Evolutionary conservation across 2,329 filamentous ascomycete genomes (phyloP), one percentile per base, ranked within the genome.

Genomic region (Capronia epimyces): DNA sequence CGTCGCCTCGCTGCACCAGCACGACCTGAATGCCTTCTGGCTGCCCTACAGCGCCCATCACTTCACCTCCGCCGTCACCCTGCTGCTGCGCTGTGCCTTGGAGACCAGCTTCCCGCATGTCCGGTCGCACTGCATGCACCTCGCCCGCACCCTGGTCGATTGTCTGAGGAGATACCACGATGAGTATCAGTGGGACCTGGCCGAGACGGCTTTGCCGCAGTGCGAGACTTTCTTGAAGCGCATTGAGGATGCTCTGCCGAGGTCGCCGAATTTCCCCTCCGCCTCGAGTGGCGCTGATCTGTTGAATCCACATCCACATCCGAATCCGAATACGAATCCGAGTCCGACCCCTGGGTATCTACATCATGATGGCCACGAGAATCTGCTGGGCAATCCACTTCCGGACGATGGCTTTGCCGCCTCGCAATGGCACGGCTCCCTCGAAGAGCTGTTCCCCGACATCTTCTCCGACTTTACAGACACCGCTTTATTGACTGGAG

Each of bases 111-210:
- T 77, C 49, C 59, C 65, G 1, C 68, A 71, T 18, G 67, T 74
- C 13, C 70, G 74, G 8, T 69, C 69, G 7, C 67, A 70, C 2
- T 75, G 71, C 45, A 68, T 78, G 42, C 50, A 66, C 5, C 73
- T 73, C 21, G 73, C 78, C 1, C 69, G 77, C 50, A 69, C 67
- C 2, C 67, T 77, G 36, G 71, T 75, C 31, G 66, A 69, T 6
- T 71, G 74, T 25, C 69, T 78, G 6, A 71, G 72, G 34, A 66
- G 69, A 41, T 73, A 74, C 18, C 67, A 70, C 12, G 71, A 73
- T 24, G 71, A 76, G 44, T 72, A 76, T 58, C 71, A 75, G 43
- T 80, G 77, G 76, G 77, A 80, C 55, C 69, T 79, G 7, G 76
- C 76, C 6, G 72, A 75, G 43, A 78, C 77, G 63, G 78, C 74